Percentiles rank a stretch among this genome's conserved stretches.
Evolutionary conservation across 2,329 filamentous ascomycete genomes (phyloP).

Genomic region (Aspergillus chevalieri): DNA sequence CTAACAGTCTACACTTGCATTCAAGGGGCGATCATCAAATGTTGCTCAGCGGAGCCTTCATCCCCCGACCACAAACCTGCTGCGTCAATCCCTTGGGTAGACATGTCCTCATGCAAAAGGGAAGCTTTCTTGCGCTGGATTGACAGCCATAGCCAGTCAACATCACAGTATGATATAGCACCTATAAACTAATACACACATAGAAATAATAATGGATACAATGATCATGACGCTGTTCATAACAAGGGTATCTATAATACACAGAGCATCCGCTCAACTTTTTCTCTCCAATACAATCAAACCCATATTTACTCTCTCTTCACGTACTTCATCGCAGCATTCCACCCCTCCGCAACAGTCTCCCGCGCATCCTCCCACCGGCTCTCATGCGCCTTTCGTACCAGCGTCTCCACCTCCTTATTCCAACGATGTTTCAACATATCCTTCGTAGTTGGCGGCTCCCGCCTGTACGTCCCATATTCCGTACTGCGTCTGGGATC

Average conservation of each 20-base stretch:
- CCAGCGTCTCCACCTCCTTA: slow-evolving; percentile 61
- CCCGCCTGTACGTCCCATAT: not conserved
- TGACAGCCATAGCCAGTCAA: not conserved
- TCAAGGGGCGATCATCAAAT: not conserved
- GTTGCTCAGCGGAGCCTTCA: not conserved
- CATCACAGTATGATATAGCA: not conserved
- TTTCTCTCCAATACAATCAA: not conserved
- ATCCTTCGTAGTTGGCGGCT: slow-evolving; percentile 51
- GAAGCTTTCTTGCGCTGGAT: not conserved
- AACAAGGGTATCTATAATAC: slow-evolving; percentile 2
- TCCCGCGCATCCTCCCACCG: slow-evolving; percentile 58
- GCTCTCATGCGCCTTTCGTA: slow-evolving; percentile 59
- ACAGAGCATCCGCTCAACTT: too few species aligned
- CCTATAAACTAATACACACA: not conserved
- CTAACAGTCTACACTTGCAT: not conserved
- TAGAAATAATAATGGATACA: slow-evolving; percentile 3
- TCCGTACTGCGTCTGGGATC: slow-evolving; percentile 10
- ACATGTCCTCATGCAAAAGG: too few species aligned
- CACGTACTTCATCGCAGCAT: slow-evolving; percentile 34
- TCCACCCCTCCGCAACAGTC: slow-evolving; percentile 45
- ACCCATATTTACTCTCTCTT: slow-evolving; percentile 24
- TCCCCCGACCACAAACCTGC: not conserved
- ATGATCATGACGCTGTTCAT: slow-evolving; percentile 3
- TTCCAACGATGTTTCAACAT: slow-evolving; percentile 74
- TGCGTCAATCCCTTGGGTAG: too few species aligned